These are phyloP conservation scores for Thermomucor indicae-seudaticae DNA, from an alignment of 371 early-diverging fungal genomes.

Conservation along the genomic window DNA sequence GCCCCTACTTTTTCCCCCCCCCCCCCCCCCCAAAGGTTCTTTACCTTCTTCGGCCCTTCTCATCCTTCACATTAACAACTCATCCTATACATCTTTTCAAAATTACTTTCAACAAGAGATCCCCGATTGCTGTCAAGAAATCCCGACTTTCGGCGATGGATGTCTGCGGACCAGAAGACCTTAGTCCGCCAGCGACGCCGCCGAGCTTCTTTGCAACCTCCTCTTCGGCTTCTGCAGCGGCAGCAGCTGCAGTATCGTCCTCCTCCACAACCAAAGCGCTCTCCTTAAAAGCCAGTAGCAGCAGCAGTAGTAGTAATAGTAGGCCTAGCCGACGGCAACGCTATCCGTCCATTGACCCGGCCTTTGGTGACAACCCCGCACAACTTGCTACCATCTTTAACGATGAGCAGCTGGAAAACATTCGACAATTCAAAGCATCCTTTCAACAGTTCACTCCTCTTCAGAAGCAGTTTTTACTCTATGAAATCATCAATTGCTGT, in stretches of 20 bases:
- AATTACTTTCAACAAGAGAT: conserved; percentile 1
- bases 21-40: no score
- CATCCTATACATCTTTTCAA: not conserved
- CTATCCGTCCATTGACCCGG: conserved; percentile 9
- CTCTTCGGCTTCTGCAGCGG: conserved; percentile 5
- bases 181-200: conserved; percentile 48
- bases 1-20: no score
- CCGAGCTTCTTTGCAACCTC: conserved; percentile 27
- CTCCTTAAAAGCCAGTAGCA: conserved; percentile 2
- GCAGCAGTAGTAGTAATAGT: not conserved
- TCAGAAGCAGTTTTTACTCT: conserved; percentile 37
- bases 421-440: conserved; percentile 33
- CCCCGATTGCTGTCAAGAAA: conserved; percentile 11
- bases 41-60: not conserved
- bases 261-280: conserved; percentile 3
- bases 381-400: conserved; percentile 25
- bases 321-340: conserved; percentile 26
- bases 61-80: not conserved
- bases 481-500: conserved; percentile 54
- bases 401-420: conserved; percentile 32
- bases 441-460: conserved; percentile 40
- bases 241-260: conserved; percentile 10
- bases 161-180: conserved; percentile 31
- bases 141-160: conserved; percentile 17
- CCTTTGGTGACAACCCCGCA: conserved; percentile 13